Conservation (phyloP, 164 flowering plant species). For the Annona cherimola region DNA sequence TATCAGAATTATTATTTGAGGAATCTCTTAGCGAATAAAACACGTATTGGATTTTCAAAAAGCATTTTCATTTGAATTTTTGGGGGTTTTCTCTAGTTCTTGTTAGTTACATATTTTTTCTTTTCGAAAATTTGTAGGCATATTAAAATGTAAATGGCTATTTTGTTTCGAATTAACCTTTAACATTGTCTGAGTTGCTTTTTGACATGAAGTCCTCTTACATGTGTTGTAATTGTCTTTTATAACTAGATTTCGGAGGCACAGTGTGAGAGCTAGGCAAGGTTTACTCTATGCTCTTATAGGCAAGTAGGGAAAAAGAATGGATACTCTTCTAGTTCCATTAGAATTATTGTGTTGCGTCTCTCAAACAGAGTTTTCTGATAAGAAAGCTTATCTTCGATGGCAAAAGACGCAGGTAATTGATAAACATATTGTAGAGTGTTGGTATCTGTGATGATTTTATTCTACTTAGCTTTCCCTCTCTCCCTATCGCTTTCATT, state of each 20-base stretch:
- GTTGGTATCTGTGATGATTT: slow-evolving; percentile 5
- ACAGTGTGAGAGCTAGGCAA: slow-evolving; percentile 79
- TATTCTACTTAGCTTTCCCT: background rate
- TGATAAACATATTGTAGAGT: background rate
- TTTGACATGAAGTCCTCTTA: background rate
- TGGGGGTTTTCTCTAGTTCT: too few relatives aligned
- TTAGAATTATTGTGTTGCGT: slow-evolving; percentile 84
- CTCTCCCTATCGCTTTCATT: background rate
- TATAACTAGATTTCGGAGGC: slow-evolving; percentile 78
- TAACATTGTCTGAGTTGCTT: background rate
- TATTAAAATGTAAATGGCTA: too few relatives aligned
- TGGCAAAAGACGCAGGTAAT: slow-evolving; percentile 99
- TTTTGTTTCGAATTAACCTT: background rate
- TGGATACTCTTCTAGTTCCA: slow-evolving; percentile 91
- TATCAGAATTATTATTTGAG: too few relatives aligned
- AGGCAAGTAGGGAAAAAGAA: slow-evolving; percentile 94
- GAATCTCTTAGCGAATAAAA: too few relatives aligned
- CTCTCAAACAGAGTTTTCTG: slow-evolving; percentile 89
- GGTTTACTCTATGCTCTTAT: slow-evolving; percentile 82
- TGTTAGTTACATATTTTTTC: background rate
- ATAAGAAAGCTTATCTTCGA: slow-evolving; percentile 77
- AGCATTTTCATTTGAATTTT: background rate
- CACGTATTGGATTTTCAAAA: too few relatives aligned
- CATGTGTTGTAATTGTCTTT: background rate
- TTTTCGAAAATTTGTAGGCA: too few relatives aligned